These are phyloP conservation scores for Lactifluus piperatus DNA, from an alignment of 768 basidiomycete species.

Conservation along the genomic window DNA sequence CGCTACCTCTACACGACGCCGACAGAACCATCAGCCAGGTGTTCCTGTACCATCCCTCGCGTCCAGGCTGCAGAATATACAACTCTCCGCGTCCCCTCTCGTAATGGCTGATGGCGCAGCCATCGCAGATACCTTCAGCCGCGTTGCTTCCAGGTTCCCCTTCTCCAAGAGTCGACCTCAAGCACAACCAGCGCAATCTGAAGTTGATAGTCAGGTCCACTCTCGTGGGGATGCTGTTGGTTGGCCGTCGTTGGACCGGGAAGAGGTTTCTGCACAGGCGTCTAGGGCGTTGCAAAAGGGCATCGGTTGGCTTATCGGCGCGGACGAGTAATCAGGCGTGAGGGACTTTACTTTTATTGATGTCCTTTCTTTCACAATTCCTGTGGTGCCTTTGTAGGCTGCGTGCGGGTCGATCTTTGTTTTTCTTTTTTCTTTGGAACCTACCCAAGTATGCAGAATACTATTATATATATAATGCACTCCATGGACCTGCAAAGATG, in stretches of 20 bases:
- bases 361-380: too few relatives aligned
- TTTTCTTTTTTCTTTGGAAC: background rate
- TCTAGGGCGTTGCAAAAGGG: slow-evolving; percentile 77
- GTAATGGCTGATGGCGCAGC: slow-evolving; percentile 72
- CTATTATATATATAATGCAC: background rate
- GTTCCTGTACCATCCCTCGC: slow-evolving; percentile 37
- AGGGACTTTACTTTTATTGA: background rate
- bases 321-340: slow-evolving; percentile 40
- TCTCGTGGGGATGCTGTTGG: slow-evolving; percentile 30
- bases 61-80: slow-evolving; percentile 54
- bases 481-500: background rate
- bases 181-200: slow-evolving; percentile 56
- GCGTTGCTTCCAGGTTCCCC: slow-evolving; percentile 30
- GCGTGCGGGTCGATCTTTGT: too few relatives aligned
- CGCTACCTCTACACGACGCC: slow-evolving; percentile 16
- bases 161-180: slow-evolving; percentile 10
- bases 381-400: background rate
- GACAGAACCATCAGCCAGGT: slow-evolving; percentile 1
- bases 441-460: background rate
- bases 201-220: slow-evolving; percentile 30
- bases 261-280: slow-evolving; percentile 67
- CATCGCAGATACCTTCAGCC: slow-evolving; percentile 70
- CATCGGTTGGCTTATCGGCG: slow-evolving; percentile 94
- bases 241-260: slow-evolving; percentile 34
- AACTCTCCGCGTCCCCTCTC: slow-evolving; percentile 60